Base-by-base conservation (phyloP, 805 yeast species). In the Suhomyces kilbournensis region DNA sequence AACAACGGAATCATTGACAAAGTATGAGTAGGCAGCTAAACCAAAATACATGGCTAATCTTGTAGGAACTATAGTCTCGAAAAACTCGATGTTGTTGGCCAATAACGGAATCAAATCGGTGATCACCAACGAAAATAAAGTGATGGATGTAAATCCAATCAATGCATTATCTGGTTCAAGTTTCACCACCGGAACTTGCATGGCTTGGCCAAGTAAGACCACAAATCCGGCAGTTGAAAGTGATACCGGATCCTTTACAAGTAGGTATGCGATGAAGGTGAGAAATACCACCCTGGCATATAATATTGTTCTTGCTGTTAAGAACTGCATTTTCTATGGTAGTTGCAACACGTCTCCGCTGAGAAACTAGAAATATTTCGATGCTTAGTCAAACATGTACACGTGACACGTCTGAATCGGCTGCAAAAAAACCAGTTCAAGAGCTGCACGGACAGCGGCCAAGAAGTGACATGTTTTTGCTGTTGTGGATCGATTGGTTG, bases 101-200 rank as follows among this genome's bases (percentile, higher is more conserved):
- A 81, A 47, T 43, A 84, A 64, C n/a, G 90, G 88, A 14, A 84
- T 70, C 44, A 86, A 59, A 65, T 87, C 94, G 23, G 72, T 62
- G 4, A 83, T 7, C 0, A 82, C 82, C 43, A 75, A 57, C 3
- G 78, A 56, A 0, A 70, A 65, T 22, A 85, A 65, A 19, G 83
- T 58, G 3, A 82, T 51, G 1, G 83, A 76, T 38, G 83, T 60
- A 0, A 79, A 48, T 1, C 89, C 88, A 39, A 75, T 60, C 46
- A 79, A 70, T 9, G 81, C 80, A 60, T 79, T 78, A 23, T 68
- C 59, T 14, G 62, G 59, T 39, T 69, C 65, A 23, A 67, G 63
- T 20, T 61, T 62, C 43, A 65, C 64, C 32, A 64, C 56, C 26
- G 74, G 73, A 50, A 83, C 66, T 49, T 76, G 66, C 87, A 84